Evolutionary conservation across 768 basidiomycete species (phyloP), one percentile per base, ranked within the genome.

Genomic region (Suillus cothurnatus): DNA sequence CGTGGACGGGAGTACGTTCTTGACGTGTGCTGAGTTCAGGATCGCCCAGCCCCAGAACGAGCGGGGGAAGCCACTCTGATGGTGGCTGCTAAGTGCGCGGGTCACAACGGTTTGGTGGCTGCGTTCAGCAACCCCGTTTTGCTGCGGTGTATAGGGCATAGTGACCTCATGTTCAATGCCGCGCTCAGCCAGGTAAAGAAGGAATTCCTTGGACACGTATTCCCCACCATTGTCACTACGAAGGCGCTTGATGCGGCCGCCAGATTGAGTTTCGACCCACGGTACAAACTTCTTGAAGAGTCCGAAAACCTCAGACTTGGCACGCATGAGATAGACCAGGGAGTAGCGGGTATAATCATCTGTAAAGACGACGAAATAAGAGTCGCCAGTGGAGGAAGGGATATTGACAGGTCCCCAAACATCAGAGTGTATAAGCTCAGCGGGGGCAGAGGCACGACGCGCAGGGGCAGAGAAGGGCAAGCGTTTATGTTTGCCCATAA

Each of bases 121-220:
- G 0, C 71, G 50, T 58, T 78, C 74, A 3, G 76, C 72, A 21
- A 75, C 61, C 8, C 73, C 71, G 59, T 77, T 78, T 52, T 76
- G 72, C 34, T 73, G 67, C 0, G 74, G 73, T 1, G 71, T 70
- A 26, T 72, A 19, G 9, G 56, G 64, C 15, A 61, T 59, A 9
- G 72, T 71, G 26, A 23, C 2, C 41, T 66, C 39, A 5, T 62
- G 62, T 2, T 21, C 49, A 11, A 63, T 69, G 1, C 70, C 69
- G 17, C 23, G 56, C 1, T 15, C 21, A 3, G 45, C 12, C 1
- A 70, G 38, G 52, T 66, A 50, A 1, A 19, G 12, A 7, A 59
- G 36, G 6, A 65, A 63, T 7, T 50, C 59, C 9, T 9, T 47
- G 6, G n/a, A n/a, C n/a, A n/a, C n/a, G n/a, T n/a, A n/a, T n/a